phyloP scores from a whole-genome alignment of 345 rosid species.

The Linum tenue region DNA sequence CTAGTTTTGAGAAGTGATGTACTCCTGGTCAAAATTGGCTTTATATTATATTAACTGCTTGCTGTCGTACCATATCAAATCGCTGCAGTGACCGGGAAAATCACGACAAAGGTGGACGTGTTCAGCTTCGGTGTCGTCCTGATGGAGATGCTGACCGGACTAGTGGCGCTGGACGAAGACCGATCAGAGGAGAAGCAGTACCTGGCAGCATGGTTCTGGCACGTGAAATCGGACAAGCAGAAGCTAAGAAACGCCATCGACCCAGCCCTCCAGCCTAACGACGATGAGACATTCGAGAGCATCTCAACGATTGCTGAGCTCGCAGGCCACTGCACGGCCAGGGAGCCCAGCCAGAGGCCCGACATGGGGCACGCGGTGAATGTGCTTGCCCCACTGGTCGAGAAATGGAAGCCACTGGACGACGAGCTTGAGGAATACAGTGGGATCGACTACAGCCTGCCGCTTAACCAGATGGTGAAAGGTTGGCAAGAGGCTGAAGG shows the following conservation, averaged over 20 bases:
- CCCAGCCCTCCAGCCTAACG: conserved; percentile 38
- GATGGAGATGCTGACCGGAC: conserved; percentile 65
- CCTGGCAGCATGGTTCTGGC: conserved; percentile 69
- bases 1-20: neutral
- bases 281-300: conserved; percentile 50
- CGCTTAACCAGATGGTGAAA: conserved; percentile 70
- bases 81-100: conserved; percentile 56
- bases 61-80: conserved; percentile 1
- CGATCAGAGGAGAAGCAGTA: conserved; percentile 69
- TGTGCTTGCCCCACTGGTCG: conserved; percentile 55
- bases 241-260: conserved; percentile 55
- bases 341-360: conserved; percentile 64
- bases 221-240: conserved; percentile 43
- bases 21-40: neutral
- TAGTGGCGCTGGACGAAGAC: conserved; percentile 59
- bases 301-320: conserved; percentile 47
- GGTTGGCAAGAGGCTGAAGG: conserved; percentile 79
- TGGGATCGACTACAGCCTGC: conserved; percentile 71
- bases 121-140: conserved; percentile 72
- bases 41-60: neutral
- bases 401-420: conserved; percentile 58
- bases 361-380: conserved; percentile 74
- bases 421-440: conserved; percentile 51
- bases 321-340: conserved; percentile 72
- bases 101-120: conserved; percentile 70